Conservation (phyloP, 257 asterid species). For the Jaltomata sinuosa region DNA sequence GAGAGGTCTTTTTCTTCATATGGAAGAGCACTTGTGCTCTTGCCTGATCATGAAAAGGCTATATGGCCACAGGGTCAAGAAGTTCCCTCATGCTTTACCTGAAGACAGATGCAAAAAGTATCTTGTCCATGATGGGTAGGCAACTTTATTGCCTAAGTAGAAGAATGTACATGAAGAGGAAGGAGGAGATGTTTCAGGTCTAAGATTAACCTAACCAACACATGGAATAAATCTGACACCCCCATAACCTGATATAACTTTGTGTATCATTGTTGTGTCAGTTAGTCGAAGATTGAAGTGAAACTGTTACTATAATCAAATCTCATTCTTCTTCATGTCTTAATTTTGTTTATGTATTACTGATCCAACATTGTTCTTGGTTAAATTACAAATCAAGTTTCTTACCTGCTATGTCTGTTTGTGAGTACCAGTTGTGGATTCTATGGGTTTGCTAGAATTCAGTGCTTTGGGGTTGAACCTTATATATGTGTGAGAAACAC, state of each 20-base stretch:
- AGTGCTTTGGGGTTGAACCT: background rate
- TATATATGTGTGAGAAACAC: background rate
- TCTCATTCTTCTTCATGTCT: background rate
- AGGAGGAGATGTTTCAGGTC: background rate
- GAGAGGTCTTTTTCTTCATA: background rate
- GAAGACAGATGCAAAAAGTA: slow-evolving; percentile 7
- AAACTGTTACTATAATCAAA: background rate
- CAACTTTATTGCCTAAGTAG: background rate
- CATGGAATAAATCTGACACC: background rate
- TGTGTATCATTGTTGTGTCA: background rate
- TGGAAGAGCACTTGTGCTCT: background rate
- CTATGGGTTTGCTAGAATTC: background rate
- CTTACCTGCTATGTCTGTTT: background rate
- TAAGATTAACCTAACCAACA: background rate
- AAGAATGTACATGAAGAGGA: slow-evolving; percentile 1
- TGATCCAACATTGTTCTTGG: background rate
- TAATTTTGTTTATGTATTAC: background rate
- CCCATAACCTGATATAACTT: background rate
- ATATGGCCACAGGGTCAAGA: background rate
- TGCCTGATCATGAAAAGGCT: background rate
- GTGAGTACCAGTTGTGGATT: background rate
- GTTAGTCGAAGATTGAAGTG: background rate
- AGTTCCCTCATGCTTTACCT: slow-evolving; percentile 4
- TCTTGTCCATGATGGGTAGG: slow-evolving; percentile 15
- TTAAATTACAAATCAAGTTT: background rate